A percentile compares a stretch with the other conserved stretches of the same genome.
phyloP scores from a whole-genome alignment of 2,329 filamentous ascomycete species.

The Sphaceloma murrayae region DNA sequence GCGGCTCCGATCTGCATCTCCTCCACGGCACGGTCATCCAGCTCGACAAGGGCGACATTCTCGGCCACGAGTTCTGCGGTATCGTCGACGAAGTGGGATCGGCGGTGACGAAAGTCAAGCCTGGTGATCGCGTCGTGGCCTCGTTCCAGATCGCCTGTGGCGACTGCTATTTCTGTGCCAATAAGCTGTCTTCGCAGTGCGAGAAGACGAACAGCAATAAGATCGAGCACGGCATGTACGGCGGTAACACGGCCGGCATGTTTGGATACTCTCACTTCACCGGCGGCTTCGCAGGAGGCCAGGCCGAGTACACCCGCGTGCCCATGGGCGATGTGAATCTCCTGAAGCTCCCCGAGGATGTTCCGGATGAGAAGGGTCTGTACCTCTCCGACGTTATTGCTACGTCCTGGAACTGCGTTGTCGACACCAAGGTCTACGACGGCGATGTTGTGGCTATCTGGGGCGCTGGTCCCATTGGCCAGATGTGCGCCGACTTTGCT shows the following conservation, averaged over 20 bases:
- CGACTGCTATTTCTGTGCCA: slow-evolving; percentile 65
- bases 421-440: slow-evolving; percentile 71
- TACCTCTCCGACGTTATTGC: slow-evolving; percentile 72
- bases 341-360: slow-evolving; percentile 63
- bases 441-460: slow-evolving; percentile 73
- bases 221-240: slow-evolving; percentile 65
- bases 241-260: slow-evolving; percentile 60
- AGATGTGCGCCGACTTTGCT: slow-evolving; percentile 61
- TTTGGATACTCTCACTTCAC: slow-evolving; percentile 60
- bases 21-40: slow-evolving; percentile 41
- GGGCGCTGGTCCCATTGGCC: slow-evolving; percentile 79
- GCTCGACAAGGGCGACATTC: slow-evolving; percentile 42
- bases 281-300: slow-evolving; percentile 77
- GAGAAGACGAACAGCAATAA: slow-evolving; percentile 69
- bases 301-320: slow-evolving; percentile 78
- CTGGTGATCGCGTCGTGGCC: slow-evolving; percentile 58
- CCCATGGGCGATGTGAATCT: slow-evolving; percentile 74
- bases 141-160: slow-evolving; percentile 73
- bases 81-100: slow-evolving; percentile 40
- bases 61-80: slow-evolving; percentile 46
- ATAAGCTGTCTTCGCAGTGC: slow-evolving; percentile 70
- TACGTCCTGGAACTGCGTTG: slow-evolving; percentile 73
- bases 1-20: slow-evolving; percentile 53
- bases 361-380: slow-evolving; percentile 76
- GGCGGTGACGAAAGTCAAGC: slow-evolving; percentile 35